Evolutionary conservation across 2,329 filamentous ascomycete genomes (phyloP).

Genomic region (Pyrenochaeta sp.): DNA sequence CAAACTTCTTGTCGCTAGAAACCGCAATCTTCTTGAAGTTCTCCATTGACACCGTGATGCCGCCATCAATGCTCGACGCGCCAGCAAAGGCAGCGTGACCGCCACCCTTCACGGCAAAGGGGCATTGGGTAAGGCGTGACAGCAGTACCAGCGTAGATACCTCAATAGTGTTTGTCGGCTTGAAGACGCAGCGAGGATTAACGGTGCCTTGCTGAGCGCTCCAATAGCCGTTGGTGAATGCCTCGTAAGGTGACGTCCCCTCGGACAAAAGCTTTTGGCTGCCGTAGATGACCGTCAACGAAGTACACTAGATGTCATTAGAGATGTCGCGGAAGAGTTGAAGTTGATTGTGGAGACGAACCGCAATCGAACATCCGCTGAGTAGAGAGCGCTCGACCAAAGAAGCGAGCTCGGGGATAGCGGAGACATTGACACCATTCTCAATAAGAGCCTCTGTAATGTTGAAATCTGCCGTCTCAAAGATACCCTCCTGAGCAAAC

Average conservation of each 20-base stretch:
- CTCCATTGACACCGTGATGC: constrained; percentile 55
- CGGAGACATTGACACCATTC: constrained; percentile 28
- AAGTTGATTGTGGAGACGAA: constrained; percentile 16
- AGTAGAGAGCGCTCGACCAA: constrained; percentile 7
- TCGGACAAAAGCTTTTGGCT: constrained; percentile 21
- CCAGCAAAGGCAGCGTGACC: constrained; percentile 54
- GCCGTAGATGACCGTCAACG: constrained; percentile 33
- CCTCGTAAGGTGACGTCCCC: constrained; percentile 24
- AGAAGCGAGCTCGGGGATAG: constrained; percentile 22
- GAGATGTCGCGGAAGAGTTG: constrained; percentile 13
- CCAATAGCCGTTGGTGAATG: constrained; percentile 38
- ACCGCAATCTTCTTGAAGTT: constrained; percentile 39
- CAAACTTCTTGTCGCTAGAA: constrained; percentile 32
- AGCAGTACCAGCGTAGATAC: constrained; percentile 31
- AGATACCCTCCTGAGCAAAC: constrained; percentile 16
- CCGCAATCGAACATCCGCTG: constrained; percentile 29
- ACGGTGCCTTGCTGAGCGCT: constrained; percentile 35
- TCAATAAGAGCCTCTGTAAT: constrained; percentile 27
- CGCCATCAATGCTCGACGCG: constrained; percentile 53
- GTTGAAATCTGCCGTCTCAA: constrained; percentile 31
- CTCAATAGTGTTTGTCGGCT: constrained; percentile 26
- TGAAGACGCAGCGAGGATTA: constrained; percentile 39
- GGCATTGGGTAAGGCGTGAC: constrained; percentile 36
- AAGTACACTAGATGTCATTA: constrained; percentile 28
- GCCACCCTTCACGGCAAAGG: constrained; percentile 56